Base-by-base conservation (phyloP, 2,329 filamentous ascomycete species). In the Ramichloridium luteum region DNA sequence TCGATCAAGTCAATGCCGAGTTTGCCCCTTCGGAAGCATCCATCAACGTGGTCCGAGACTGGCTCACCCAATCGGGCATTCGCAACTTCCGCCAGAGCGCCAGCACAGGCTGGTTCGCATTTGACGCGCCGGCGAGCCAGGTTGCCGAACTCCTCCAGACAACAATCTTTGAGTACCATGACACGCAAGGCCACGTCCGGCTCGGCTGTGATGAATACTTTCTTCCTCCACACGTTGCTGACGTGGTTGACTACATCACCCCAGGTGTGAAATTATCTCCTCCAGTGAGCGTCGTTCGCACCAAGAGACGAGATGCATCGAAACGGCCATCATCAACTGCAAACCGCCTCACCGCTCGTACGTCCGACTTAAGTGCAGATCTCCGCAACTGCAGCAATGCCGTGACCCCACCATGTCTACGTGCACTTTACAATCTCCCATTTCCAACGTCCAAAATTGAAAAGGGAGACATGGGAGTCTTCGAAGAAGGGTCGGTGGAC, bases 191-290 rank as follows among this genome's bases (percentile, higher is more conserved):
- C 4, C 16, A 12, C 13, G 28, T 35, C 5, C 33, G 25, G 5
- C 17, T 35, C 14, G 33, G 33, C 12, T 27, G 28, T 16, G 33
- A 30, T 33, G 9, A 32, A 38, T 58, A 70, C 46, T 64, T 68
- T 36, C 50, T 72, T 4, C 68, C 68, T 1, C 54, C 55, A 16
- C 47, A 61, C 23, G 41, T 72, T 10, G 56, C 57, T 25, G 40
- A 56, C 8, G 65, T 71, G 35, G 56, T 73, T 30, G 68, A 73
- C 50, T 72, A 71, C 47, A 62, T 74, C 22, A 72, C 64, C 1
- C 69, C 69, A 0, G 68, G 67, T 11, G 61, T 70, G 39, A 68
- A 66, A 38, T 56, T 72, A n/a, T n/a, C n/a, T n/a, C n/a, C n/a
- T n/a, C n/a, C n/a, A n/a, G n/a, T n/a, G n/a, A n/a, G n/a, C n/a